Conservation (phyloP, 345 rosid species). For the Streptanthus diversifolius region DNA sequence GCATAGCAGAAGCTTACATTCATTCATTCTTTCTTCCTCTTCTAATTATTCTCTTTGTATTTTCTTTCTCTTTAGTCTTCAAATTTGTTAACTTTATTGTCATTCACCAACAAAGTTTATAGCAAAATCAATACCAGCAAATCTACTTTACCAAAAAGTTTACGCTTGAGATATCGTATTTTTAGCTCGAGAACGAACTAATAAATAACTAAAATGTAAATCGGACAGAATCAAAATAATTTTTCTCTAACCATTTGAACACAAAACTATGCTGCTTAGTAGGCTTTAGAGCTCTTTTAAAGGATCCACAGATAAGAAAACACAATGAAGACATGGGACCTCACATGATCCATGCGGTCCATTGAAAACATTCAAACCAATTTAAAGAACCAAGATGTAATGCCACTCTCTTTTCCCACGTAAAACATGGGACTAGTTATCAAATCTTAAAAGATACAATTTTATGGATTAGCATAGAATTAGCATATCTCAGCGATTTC, state of each 20-base stretch:
- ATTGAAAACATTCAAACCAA: neutral
- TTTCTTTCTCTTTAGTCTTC: neutral
- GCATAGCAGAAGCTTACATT: constrained; percentile 15
- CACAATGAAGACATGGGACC: neutral
- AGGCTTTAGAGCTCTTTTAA: constrained; percentile 4
- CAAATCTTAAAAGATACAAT: neutral
- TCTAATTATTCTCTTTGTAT: constrained; percentile 30
- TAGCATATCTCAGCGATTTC: neutral
- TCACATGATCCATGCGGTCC: neutral
- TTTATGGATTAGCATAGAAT: neutral
- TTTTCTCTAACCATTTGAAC: neutral
- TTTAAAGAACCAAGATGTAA: neutral
- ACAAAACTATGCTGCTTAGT: neutral
- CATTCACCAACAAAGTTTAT: neutral
- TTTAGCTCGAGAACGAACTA: neutral
- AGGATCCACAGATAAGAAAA: neutral
- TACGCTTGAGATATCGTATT: neutral
- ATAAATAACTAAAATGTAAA: neutral
- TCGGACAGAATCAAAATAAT: neutral
- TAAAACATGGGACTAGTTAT: neutral
- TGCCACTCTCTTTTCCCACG: neutral
- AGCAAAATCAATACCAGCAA: neutral
- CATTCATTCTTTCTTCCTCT: constrained; percentile 25
- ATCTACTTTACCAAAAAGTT: constrained; percentile 11
- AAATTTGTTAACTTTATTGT: constrained; percentile 24